These are phyloP conservation scores for Sistotremastrum niveocremeum DNA, from an alignment of 768 basidiomycete genomes.

Conservation along the genomic window DNA sequence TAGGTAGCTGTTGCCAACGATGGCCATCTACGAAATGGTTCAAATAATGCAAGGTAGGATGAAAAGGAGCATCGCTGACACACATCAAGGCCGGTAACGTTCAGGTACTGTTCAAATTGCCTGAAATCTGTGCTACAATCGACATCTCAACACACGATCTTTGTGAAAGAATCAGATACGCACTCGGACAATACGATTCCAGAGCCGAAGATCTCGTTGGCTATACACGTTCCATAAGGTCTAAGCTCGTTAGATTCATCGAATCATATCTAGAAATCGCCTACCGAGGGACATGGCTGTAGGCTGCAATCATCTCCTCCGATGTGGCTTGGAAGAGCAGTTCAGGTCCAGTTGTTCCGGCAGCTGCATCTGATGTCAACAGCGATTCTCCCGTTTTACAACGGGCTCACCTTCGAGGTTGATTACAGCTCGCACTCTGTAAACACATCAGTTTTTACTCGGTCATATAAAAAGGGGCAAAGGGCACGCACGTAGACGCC, in stretches of 20 bases:
- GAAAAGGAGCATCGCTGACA: slow-evolving; percentile 12
- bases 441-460: not conserved
- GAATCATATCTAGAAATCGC: slow-evolving; percentile 3
- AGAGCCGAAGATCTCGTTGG: slow-evolving; percentile 86
- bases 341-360: slow-evolving; percentile 77
- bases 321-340: slow-evolving; percentile 94
- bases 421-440: slow-evolving; percentile 69
- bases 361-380: slow-evolving; percentile 32
- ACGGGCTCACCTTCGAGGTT: slow-evolving; percentile 67
- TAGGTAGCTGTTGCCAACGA: slow-evolving; percentile 84
- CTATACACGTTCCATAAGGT: slow-evolving; percentile 80
- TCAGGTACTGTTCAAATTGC: slow-evolving; percentile 82
- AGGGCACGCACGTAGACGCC: slow-evolving; percentile 44
- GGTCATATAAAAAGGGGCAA: not conserved
- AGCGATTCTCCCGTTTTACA: slow-evolving; percentile 2
- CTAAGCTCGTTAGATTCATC: slow-evolving; percentile 20
- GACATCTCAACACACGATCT: not conserved
- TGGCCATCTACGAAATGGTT: slow-evolving; percentile 52
- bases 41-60: not conserved
- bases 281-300: slow-evolving; percentile 69
- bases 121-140: slow-evolving; percentile 76
- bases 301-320: slow-evolving; percentile 87
- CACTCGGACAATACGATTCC: slow-evolving; percentile 86
- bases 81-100: slow-evolving; percentile 85
- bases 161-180: slow-evolving; percentile 10